These are phyloP conservation scores for Pythium scleroteichum DNA, from an alignment of 352 stramenopile species.

Conservation along the genomic window DNA sequence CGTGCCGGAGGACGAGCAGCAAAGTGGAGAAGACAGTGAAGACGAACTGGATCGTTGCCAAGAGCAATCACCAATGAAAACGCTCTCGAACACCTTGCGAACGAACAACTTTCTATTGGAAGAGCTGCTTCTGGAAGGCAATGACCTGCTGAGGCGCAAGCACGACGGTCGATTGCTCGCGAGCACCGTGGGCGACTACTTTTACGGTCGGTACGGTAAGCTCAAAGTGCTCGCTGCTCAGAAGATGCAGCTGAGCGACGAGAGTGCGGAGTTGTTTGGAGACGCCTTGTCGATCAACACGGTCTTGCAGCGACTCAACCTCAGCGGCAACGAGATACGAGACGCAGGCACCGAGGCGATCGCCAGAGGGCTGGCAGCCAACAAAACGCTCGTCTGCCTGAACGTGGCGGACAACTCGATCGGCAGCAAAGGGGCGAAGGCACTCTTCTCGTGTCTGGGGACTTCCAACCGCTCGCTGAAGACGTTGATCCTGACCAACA, in stretches of 20 bases:
- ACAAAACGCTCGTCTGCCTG: constrained; percentile 46
- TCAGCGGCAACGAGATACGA: constrained; percentile 57
- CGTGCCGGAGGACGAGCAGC: constrained; percentile 2
- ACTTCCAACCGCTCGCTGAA: constrained; percentile 39
- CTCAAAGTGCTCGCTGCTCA: constrained; percentile 46
- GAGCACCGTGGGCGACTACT: constrained; percentile 62
- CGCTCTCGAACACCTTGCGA: constrained; percentile 39
- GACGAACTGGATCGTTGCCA: constrained; percentile 3
- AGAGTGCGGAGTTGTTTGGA: constrained; percentile 36
- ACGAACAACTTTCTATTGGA: constrained; percentile 66
- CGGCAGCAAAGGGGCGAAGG: constrained; percentile 43
- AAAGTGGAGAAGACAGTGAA: background rate
- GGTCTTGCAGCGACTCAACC: constrained; percentile 48
- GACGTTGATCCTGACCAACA: constrained; percentile 62
- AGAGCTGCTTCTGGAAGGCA: constrained; percentile 61
- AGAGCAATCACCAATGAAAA: constrained; percentile 29
- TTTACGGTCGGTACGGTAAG: constrained; percentile 70
- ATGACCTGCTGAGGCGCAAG: constrained; percentile 32
- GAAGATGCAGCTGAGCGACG: constrained; percentile 47
- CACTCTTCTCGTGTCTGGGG: constrained; percentile 47
- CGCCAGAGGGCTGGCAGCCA: constrained; percentile 44
- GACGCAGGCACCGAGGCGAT: constrained; percentile 43
- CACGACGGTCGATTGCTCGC: constrained; percentile 40
- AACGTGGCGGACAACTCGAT: constrained; percentile 68
- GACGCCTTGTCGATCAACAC: constrained; percentile 61